Conservation (phyloP, 306 rosid species). For the Cucumis cinereus region DNA sequence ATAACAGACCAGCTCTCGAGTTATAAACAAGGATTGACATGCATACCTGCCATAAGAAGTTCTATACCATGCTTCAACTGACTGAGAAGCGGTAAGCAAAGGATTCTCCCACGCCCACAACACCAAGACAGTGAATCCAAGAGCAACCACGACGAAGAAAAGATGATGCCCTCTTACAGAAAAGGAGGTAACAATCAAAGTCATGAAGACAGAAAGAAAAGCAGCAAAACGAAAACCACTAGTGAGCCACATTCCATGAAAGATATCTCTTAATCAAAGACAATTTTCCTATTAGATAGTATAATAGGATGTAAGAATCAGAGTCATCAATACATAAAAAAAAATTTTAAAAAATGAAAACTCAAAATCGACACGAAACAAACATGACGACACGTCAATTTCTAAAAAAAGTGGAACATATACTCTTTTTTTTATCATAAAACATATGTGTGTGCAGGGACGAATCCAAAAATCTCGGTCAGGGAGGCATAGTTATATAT, state of each 20-base stretch:
- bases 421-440: too few relatives aligned
- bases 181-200: background rate
- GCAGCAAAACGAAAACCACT: background rate
- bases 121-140: background rate
- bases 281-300: background rate
- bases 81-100: background rate
- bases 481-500: too few relatives aligned
- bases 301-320: background rate
- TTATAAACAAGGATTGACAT: background rate
- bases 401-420: too few relatives aligned
- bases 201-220: background rate
- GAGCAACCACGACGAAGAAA: background rate
- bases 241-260: background rate
- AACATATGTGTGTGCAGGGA: too few relatives aligned
- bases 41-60: conserved; percentile 3
- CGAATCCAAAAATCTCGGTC: too few relatives aligned
- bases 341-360: background rate
- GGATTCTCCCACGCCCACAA: conserved; percentile 9
- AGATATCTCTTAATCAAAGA: background rate
- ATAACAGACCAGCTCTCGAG: background rate
- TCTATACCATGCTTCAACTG: conserved; percentile 8
- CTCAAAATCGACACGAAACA: background rate
- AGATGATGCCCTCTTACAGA: background rate
- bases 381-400: too few relatives aligned
- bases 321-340: background rate